A percentile compares a stretch with the other conserved stretches of the same genome.
Evolutionary conservation across 495 filamentous ascomycete species (phyloP).

Genomic region (Daldinia childiae): DNA sequence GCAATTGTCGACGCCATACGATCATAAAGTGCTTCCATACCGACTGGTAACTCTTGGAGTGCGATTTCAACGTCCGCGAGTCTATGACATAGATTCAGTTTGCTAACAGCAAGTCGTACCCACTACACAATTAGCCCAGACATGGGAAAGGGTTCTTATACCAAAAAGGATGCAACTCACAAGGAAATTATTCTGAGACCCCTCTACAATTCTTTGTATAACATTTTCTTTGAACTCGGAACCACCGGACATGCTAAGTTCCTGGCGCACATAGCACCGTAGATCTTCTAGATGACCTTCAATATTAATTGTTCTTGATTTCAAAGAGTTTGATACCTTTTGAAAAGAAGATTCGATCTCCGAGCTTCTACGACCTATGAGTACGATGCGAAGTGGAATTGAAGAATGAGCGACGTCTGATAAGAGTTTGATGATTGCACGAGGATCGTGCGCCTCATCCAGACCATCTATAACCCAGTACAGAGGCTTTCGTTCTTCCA

Average conservation of each 20-base stretch:
- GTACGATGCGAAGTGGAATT: slow-evolving; percentile 35
- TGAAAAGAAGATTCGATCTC: slow-evolving; percentile 30
- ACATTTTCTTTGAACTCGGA: slow-evolving; percentile 12
- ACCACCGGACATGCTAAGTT: slow-evolving; percentile 24
- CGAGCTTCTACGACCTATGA: slow-evolving; percentile 32
- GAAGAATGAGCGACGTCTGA: not conserved
- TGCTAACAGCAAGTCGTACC: slow-evolving; percentile 50
- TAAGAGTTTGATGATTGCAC: not conserved
- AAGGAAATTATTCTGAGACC: slow-evolving; percentile 44
- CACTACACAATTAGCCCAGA: slow-evolving; percentile 21
- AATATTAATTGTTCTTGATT: slow-evolving; percentile 7
- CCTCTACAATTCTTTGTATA: slow-evolving; percentile 24
- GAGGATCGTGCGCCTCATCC: slow-evolving; percentile 46
- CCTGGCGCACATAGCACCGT: slow-evolving; percentile 31
- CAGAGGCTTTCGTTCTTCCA: slow-evolving; percentile 28
- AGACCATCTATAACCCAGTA: slow-evolving; percentile 53
- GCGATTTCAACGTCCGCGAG: slow-evolving; percentile 41
- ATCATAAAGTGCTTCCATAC: slow-evolving; percentile 53
- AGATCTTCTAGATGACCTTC: slow-evolving; percentile 43
- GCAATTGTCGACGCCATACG: slow-evolving; percentile 50
- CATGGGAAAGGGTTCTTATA: not conserved
- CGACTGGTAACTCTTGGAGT: slow-evolving; percentile 51
- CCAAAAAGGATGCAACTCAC: not conserved
- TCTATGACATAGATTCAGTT: slow-evolving; percentile 46
- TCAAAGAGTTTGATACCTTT: slow-evolving; percentile 5